Evolutionary conservation across 1,139 yeast genomes (phyloP).

Genomic region (Yarrowia galli): DNA sequence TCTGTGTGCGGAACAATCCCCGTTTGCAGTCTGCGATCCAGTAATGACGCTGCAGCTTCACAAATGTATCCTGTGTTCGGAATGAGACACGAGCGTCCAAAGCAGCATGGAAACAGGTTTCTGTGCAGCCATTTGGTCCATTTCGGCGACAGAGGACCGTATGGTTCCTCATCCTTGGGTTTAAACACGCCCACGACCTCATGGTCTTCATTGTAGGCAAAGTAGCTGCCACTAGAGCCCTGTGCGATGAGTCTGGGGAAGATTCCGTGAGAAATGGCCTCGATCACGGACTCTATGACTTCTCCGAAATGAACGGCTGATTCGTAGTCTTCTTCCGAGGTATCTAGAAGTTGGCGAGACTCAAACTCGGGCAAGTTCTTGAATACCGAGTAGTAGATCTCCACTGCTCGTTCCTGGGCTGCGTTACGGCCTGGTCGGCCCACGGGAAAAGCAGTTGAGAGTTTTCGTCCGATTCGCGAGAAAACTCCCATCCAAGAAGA

Average conservation of each 20-base stretch:
- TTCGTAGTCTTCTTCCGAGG: constrained; percentile 42
- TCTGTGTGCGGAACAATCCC: constrained; percentile 73
- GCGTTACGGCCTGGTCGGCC: not conserved
- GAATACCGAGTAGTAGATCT: constrained; percentile 63
- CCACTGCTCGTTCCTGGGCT: constrained; percentile 41
- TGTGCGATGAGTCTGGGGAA: constrained; percentile 64
- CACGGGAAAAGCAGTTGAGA: constrained; percentile 6
- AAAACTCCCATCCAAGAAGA: constrained; percentile 20
- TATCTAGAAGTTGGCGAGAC: constrained; percentile 45
- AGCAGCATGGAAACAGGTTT: constrained; percentile 77
- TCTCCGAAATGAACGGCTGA: constrained; percentile 49
- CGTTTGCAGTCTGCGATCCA: constrained; percentile 66
- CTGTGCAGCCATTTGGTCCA: constrained; percentile 85
- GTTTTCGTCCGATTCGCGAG: constrained; percentile 18
- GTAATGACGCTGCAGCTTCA: constrained; percentile 72
- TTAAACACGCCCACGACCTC: constrained; percentile 67
- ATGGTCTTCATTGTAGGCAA: constrained; percentile 55
- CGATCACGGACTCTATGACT: constrained; percentile 54
- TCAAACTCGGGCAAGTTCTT: constrained; percentile 43
- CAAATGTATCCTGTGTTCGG: constrained; percentile 77
- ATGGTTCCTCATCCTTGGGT: constrained; percentile 84
- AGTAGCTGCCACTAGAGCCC: constrained; percentile 79
- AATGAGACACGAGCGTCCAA: constrained; percentile 74
- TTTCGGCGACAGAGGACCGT: constrained; percentile 78
- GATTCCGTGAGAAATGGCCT: constrained; percentile 55